Percentiles rank a stretch among this genome's conserved stretches.
Conservation (phyloP, 768 basidiomycete genomes). For the Butyriboletus loyo region DNA sequence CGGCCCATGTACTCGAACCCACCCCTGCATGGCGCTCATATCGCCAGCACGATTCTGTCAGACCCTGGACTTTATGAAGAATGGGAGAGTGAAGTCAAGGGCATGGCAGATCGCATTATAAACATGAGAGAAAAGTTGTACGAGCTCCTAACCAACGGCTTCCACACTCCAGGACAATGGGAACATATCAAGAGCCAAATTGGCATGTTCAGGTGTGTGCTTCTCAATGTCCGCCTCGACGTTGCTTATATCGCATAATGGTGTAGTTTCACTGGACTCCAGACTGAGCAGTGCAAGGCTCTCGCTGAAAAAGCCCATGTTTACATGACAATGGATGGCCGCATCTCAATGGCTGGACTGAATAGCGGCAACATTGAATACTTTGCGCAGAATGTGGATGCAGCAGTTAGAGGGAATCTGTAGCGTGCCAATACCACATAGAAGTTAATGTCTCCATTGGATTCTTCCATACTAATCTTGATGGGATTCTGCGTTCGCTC, state of each 20-base stretch:
- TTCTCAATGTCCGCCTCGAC: not conserved
- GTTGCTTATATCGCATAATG: slow-evolving; percentile 2
- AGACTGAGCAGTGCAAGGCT: slow-evolving; percentile 70
- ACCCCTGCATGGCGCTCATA: slow-evolving; percentile 83
- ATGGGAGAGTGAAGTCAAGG: slow-evolving; percentile 91
- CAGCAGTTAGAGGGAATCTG: slow-evolving; percentile 74
- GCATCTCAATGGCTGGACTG: slow-evolving; percentile 92
- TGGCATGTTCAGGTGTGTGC: slow-evolving; percentile 90
- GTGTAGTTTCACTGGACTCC: slow-evolving; percentile 81
- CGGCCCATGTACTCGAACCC: slow-evolving; percentile 99
- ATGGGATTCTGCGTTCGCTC: slow-evolving; percentile 12
- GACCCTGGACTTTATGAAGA: slow-evolving; percentile 71
- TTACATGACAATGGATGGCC: slow-evolving; percentile 92
- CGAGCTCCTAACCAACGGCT: slow-evolving; percentile 67
- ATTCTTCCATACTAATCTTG: slow-evolving; percentile 24
- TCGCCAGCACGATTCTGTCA: slow-evolving; percentile 81
- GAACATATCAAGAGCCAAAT: slow-evolving; percentile 92
- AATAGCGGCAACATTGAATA: slow-evolving; percentile 83
- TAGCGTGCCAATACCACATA: slow-evolving; percentile 39
- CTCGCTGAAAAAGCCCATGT: slow-evolving; percentile 87
- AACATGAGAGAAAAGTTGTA: slow-evolving; percentile 86
- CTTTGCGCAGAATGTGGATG: slow-evolving; percentile 84
- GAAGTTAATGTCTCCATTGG: slow-evolving; percentile 18
- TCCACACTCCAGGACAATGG: slow-evolving; percentile 94
- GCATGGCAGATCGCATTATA: slow-evolving; percentile 95